These are phyloP conservation scores for Corymbia maculata DNA, from an alignment of 345 rosid species.

Conservation along the genomic window DNA sequence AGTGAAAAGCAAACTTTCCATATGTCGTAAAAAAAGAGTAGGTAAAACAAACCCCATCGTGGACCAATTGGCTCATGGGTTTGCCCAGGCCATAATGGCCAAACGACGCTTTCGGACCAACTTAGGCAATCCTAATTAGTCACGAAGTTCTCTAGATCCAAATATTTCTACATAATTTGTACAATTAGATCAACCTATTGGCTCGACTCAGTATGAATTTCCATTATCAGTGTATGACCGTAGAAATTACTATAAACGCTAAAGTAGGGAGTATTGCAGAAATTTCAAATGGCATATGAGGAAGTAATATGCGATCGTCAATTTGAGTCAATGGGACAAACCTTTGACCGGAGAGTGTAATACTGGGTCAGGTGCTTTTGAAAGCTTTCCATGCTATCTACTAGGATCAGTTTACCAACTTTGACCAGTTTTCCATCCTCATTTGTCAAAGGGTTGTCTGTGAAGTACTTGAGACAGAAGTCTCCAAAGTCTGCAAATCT, in stretches of 20 bases:
- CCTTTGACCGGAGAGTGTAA: constrained; percentile 12
- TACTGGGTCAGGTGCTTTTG: constrained; percentile 13
- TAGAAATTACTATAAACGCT: no score
- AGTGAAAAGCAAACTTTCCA: background rate
- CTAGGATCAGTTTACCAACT: constrained; percentile 6
- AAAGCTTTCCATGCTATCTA: constrained; percentile 19
- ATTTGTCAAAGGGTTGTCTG: constrained; percentile 18
- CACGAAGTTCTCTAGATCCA: no score
- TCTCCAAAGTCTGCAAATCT: constrained; percentile 2
- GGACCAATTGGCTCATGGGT: no score
- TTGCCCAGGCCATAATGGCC: no score
- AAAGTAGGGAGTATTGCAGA: background rate
- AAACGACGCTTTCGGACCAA: no score
- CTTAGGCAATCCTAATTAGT: no score
- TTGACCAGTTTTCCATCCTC: constrained; percentile 25
- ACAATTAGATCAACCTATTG: no score
- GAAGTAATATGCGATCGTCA: background rate
- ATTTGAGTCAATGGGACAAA: background rate
- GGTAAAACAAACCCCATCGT: no score
- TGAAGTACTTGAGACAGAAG: constrained; percentile 6
- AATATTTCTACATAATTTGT: no score
- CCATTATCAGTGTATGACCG: no score
- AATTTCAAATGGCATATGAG: background rate
- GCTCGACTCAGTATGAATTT: no score
- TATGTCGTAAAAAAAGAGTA: background rate